Conservation (phyloP, 805 yeast genomes). For the Myxozyma lipomycoides region DNA sequence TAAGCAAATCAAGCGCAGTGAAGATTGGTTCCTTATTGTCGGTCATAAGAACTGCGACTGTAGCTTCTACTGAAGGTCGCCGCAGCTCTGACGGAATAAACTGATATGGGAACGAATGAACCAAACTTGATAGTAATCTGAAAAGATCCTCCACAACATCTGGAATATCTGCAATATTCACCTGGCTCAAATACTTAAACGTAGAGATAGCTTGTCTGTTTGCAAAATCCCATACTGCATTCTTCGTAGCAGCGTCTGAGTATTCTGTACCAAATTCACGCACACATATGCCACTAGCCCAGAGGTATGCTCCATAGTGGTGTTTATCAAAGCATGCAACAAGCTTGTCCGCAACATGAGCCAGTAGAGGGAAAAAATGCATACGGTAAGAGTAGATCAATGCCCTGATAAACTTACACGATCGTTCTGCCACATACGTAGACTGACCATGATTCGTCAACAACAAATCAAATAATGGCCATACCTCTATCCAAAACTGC, state of each 20-base stretch:
- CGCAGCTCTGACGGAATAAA: constrained; percentile 44
- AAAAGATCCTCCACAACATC: constrained; percentile 85
- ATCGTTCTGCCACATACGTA: constrained; percentile 66
- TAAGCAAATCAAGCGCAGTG: constrained; percentile 67
- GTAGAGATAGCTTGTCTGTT: constrained; percentile 60
- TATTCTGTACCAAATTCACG: constrained; percentile 63
- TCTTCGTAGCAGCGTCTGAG: constrained; percentile 46
- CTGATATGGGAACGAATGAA: constrained; percentile 66
- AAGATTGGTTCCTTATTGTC: constrained; percentile 69
- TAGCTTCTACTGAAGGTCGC: constrained; percentile 52
- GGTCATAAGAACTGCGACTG: constrained; percentile 51
- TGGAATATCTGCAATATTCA: constrained; percentile 41
- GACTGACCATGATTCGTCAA: constrained; percentile 56
- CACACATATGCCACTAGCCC: constrained; percentile 77
- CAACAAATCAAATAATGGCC: constrained; percentile 54
- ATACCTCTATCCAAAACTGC: constrained; percentile 50
- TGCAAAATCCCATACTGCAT: constrained; percentile 71
- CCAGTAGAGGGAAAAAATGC: constrained; percentile 55
- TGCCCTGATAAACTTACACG: constrained; percentile 62
- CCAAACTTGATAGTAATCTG: constrained; percentile 69
- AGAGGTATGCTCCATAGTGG: constrained; percentile 75
- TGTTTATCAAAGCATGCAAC: constrained; percentile 66
- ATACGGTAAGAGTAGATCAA: constrained; percentile 60
- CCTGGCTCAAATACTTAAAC: constrained; percentile 42
- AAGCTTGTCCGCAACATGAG: constrained; percentile 60